Evolutionary conservation across 768 basidiomycete species (phyloP), one percentile per base, ranked within the genome.

Genomic region (Psilocybe azurescens): DNA sequence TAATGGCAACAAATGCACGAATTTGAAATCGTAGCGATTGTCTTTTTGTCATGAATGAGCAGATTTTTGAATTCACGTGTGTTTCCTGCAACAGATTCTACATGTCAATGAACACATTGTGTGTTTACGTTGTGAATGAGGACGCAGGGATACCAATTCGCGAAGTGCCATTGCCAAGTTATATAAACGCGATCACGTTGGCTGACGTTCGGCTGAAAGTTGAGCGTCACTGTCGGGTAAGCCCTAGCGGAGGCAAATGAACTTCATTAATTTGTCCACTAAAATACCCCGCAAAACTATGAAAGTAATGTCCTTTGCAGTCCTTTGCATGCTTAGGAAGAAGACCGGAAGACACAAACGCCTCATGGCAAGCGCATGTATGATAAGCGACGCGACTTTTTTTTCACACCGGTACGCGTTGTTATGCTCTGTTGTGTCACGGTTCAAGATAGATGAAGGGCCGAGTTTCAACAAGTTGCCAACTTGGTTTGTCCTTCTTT

Each of bases 391-490:
- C 72, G 71, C 70, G 74, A 60, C 66, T 49, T 55, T 65, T 61
- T 64, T 65, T 73, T 77, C 73, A 69, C 74, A 74, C 72, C 66
- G 59, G 62, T 65, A 67, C 77, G 77, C 73, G 77, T 78, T 78
- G 71, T 79, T 79, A 70, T 72, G 72, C 50, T 53, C 48, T 81
- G 71, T 81, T 79, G 70, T 73, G 73, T 24, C 69, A 73, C 58
- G 70, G 79, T 81, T 79, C 78, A 72, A 76, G 68, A 69, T 54
- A 57, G 54, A 62, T 63, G 58, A 55, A 58, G 61, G 57, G 60
- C 56, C 32, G 63, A 16, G 52, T 33, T 36, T 56, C 55, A 39
- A 47, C 44, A 24, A 39, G 36, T 41, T 16, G 41, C 16, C 32
- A 29, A 30, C 54, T 51, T 56, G 57, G 51, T 50, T 60, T 65